Evolutionary conservation across 1,284 basidiomycete genomes (phyloP).

Genomic region (Bondarzewia mesenterica): DNA sequence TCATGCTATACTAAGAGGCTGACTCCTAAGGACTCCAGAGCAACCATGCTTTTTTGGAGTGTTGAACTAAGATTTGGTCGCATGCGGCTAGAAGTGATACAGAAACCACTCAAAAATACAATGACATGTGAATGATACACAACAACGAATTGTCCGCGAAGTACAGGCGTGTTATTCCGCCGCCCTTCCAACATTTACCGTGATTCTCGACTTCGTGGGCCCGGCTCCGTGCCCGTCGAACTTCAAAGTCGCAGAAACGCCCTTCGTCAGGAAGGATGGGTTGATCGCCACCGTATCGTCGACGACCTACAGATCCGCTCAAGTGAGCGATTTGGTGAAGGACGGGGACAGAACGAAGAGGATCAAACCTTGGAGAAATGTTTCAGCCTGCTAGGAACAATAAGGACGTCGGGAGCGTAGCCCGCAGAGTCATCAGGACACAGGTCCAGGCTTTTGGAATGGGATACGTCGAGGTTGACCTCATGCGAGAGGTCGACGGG

Average conservation of each 20-base stretch:
- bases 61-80: too few relatives aligned
- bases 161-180: too few relatives aligned
- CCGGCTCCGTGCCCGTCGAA: neutral
- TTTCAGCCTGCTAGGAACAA: slow-evolving; percentile 80
- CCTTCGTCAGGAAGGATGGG: slow-evolving; percentile 58
- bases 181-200: neutral
- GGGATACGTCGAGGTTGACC: slow-evolving; percentile 83
- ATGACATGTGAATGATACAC: neutral
- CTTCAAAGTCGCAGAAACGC: neutral
- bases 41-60: too few relatives aligned
- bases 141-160: neutral
- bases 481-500: slow-evolving; percentile 68
- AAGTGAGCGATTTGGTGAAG: slow-evolving; percentile 5
- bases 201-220: neutral
- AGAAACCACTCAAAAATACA: neutral
- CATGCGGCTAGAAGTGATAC: too few relatives aligned
- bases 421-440: slow-evolving; percentile 33
- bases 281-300: slow-evolving; percentile 64
- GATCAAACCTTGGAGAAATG: slow-evolving; percentile 78
- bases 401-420: slow-evolving; percentile 71
- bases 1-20: too few relatives aligned
- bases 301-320: slow-evolving; percentile 39
- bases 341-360: neutral
- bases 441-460: slow-evolving; percentile 46
- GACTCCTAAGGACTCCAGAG: too few relatives aligned